Conservation (phyloP, 1,284 basidiomycete species). For the Austroboletus olivaceoglutinosus region DNA sequence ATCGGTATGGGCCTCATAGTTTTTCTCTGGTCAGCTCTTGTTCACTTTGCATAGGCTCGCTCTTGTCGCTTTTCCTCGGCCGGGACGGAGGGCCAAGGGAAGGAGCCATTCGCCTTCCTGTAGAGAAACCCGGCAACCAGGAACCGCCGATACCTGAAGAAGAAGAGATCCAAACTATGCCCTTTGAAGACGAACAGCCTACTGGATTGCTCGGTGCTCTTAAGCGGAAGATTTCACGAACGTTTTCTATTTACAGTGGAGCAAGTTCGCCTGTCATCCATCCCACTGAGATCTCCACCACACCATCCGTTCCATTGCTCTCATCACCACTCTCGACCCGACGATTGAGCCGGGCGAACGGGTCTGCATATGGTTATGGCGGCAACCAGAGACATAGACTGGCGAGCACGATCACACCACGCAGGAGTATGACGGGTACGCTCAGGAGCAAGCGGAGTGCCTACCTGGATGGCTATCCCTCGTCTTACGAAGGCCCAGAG, state of each 20-base stretch:
- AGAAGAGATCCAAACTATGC: conserved; percentile 44
- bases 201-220: conserved; percentile 40
- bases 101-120: conserved; percentile 76
- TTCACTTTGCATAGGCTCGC: conserved; percentile 52
- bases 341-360: conserved; percentile 56
- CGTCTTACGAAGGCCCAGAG: conserved; percentile 44
- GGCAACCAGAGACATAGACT: conserved; percentile 53
- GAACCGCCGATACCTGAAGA: conserved; percentile 60
- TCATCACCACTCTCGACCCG: conserved; percentile 41
- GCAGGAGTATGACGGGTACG: conserved; percentile 46
- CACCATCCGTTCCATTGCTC: conserved; percentile 47
- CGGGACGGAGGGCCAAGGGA: conserved; percentile 87
- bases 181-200: conserved; percentile 44
- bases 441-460: conserved; percentile 51
- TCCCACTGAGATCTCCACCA: conserved; percentile 42
- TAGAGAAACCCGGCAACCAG: conserved; percentile 59
- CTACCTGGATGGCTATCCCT: conserved; percentile 38
- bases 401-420: conserved; percentile 27
- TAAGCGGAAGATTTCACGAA: conserved; percentile 47
- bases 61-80: conserved; percentile 86
- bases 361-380: conserved; percentile 78
- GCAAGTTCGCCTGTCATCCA: conserved; percentile 31
- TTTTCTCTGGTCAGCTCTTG: background rate
- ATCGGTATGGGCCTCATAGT: conserved; percentile 50
- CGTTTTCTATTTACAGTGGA: conserved; percentile 56